phyloP scores from a whole-genome alignment of 768 basidiomycete genomes.

The Tricholoma hemisulphureum region DNA sequence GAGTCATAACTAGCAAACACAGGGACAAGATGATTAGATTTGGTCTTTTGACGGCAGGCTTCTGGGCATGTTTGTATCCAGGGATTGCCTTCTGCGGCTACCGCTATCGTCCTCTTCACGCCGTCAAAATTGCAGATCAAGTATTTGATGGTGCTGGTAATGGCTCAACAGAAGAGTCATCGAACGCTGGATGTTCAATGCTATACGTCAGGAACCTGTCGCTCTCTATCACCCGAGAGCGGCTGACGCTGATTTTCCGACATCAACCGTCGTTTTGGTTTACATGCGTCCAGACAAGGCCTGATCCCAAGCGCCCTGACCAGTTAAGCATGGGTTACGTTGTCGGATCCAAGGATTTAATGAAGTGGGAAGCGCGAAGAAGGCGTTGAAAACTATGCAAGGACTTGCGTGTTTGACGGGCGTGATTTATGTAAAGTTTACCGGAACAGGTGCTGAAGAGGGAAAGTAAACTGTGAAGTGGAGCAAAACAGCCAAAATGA shows the following conservation, averaged over 20 bases:
- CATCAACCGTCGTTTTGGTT: conserved; percentile 80
- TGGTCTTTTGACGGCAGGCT: too few species aligned
- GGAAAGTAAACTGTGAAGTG: conserved; percentile 36
- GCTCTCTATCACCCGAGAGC: conserved; percentile 84
- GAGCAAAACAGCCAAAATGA: conserved; percentile 84
- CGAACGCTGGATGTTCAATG: conserved; percentile 66
- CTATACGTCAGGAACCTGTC: conserved; percentile 94
- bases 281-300: conserved; percentile 88
- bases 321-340: conserved; percentile 95
- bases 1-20: too few species aligned
- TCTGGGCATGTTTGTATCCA: too few species aligned
- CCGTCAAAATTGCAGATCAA: conserved; percentile 47
- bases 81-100: too few species aligned
- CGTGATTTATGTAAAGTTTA: conserved; percentile 85
- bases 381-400: conserved; percentile 73
- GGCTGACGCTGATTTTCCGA: conserved; percentile 66
- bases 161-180: conserved; percentile 39
- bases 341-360: conserved; percentile 84
- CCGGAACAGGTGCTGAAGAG: conserved; percentile 72
- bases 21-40: too few species aligned
- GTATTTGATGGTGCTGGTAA: conserved; percentile 25
- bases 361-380: conserved; percentile 67
- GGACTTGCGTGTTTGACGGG: conserved; percentile 84
- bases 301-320: conserved; percentile 72
- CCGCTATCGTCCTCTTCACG: too few species aligned